Conservation (phyloP, 2,329 filamentous ascomycete species). For the Stagonosporopsis chrysanthemi region DNA sequence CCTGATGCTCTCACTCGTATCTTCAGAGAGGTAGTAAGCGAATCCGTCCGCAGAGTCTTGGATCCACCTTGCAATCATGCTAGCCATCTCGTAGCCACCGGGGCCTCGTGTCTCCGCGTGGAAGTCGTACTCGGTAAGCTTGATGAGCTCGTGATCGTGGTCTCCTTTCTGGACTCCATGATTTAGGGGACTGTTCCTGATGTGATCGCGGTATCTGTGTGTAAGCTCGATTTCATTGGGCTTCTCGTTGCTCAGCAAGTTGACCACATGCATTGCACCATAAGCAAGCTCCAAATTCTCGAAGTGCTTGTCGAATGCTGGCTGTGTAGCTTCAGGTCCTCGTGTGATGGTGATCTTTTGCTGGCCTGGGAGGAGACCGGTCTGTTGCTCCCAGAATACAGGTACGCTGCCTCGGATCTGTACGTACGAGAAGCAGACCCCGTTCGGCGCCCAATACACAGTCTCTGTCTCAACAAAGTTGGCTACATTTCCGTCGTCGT, state of each 20-base stretch:
- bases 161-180: slow-evolving; percentile 61
- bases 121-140: slow-evolving; percentile 91
- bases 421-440: slow-evolving; percentile 87
- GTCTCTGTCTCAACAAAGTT: slow-evolving; percentile 99
- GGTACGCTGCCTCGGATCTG: slow-evolving; percentile 94
- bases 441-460: slow-evolving; percentile 81
- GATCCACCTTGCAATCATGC: slow-evolving; percentile 79
- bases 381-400: slow-evolving; percentile 94
- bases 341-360: slow-evolving; percentile 94
- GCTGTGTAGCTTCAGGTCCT: slow-evolving; percentile 88
- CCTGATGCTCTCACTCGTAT: slow-evolving; percentile 63
- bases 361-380: slow-evolving; percentile 86
- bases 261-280: slow-evolving; percentile 89
- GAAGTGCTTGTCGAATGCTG: slow-evolving; percentile 95
- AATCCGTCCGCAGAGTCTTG: slow-evolving; percentile 83
- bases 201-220: slow-evolving; percentile 77
- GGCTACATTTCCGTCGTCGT: slow-evolving; percentile 95
- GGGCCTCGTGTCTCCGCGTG: slow-evolving; percentile 91
- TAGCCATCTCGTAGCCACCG: slow-evolving; percentile 88
- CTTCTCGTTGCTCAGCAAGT: slow-evolving; percentile 90
- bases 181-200: slow-evolving; percentile 76
- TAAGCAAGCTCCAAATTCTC: slow-evolving; percentile 85
- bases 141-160: slow-evolving; percentile 75
- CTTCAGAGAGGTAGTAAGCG: slow-evolving; percentile 88
- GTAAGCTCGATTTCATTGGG: slow-evolving; percentile 85